Percentiles rank a stretch among this genome's conserved stretches.
Evolutionary conservation across 441 rosid genomes (phyloP).

Genomic region (Theobroma grandiflorum): DNA sequence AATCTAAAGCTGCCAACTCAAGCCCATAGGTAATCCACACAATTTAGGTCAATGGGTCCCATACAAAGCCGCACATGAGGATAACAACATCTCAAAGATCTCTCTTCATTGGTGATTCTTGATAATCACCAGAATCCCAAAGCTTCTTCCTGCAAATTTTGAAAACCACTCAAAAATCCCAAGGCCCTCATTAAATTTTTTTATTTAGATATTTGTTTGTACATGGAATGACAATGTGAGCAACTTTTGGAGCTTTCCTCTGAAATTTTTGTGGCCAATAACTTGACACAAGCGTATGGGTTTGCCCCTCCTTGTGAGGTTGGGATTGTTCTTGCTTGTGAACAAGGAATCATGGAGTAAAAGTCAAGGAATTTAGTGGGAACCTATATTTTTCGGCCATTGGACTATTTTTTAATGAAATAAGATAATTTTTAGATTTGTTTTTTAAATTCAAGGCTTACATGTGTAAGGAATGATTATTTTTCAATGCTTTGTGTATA

Average conservation of each 20-base stretch:
- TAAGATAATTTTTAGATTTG: not conserved
- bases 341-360: not conserved
- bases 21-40: not conserved
- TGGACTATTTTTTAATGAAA: not conserved
- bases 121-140: not conserved
- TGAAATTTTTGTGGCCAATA: not conserved
- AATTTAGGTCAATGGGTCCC: not conserved
- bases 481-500: no score
- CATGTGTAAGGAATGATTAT: no score
- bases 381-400: not conserved
- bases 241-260: not conserved
- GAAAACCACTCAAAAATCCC: not conserved
- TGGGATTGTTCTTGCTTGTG: not conserved
- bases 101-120: not conserved
- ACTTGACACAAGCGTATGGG: not conserved
- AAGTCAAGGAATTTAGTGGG: not conserved
- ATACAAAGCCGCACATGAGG: not conserved
- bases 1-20: not conserved
- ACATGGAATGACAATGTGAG: not conserved
- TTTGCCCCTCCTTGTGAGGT: not conserved
- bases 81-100: not conserved
- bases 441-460: no score
- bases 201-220: not conserved
- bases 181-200: not conserved
- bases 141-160: not conserved